A percentile compares a stretch with the other conserved stretches of the same genome.
Evolutionary conservation across 805 yeast genomes (phyloP).

Genomic region (Starmerella apicola): DNA sequence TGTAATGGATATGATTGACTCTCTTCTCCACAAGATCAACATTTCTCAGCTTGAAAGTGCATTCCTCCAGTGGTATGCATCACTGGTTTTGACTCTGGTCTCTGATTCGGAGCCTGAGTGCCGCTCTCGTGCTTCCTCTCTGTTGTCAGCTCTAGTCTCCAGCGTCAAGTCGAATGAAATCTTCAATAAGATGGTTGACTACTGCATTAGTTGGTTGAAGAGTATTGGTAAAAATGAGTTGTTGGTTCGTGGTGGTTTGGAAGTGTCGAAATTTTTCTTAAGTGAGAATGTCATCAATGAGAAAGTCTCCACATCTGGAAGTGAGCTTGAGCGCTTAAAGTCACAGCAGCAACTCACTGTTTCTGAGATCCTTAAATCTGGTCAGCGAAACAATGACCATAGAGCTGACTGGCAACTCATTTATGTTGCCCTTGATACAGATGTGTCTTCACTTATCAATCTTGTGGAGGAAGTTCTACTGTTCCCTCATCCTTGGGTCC

Average conservation of each 20-base stretch:
- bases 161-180: neutral
- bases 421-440: slow-evolving; percentile 46
- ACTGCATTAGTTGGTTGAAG: slow-evolving; percentile 16
- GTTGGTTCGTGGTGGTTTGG: slow-evolving; percentile 20
- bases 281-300: neutral
- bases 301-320: neutral
- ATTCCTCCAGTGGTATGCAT: slow-evolving; percentile 69
- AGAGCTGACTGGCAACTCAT: slow-evolving; percentile 62
- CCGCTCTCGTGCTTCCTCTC: slow-evolving; percentile 65
- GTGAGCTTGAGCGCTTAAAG: slow-evolving; percentile 2
- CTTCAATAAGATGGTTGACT: slow-evolving; percentile 9
- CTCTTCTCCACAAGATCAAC: slow-evolving; percentile 52
- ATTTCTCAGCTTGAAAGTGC: slow-evolving; percentile 31
- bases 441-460: slow-evolving; percentile 26
- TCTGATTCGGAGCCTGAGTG: slow-evolving; percentile 70
- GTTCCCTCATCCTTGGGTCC: slow-evolving; percentile 88
- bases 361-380: slow-evolving; percentile 3
- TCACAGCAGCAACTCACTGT: slow-evolving; percentile 1
- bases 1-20: slow-evolving; percentile 73
- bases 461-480: slow-evolving; percentile 43
- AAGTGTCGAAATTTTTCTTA: slow-evolving; percentile 14
- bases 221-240: slow-evolving; percentile 10
- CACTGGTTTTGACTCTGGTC: slow-evolving; percentile 61
- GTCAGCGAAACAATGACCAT: neutral
- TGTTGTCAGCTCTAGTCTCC: slow-evolving; percentile 23